These are phyloP conservation scores for Apodospora peruviana DNA, from an alignment of 495 filamentous ascomycete species.

Conservation along the genomic window DNA sequence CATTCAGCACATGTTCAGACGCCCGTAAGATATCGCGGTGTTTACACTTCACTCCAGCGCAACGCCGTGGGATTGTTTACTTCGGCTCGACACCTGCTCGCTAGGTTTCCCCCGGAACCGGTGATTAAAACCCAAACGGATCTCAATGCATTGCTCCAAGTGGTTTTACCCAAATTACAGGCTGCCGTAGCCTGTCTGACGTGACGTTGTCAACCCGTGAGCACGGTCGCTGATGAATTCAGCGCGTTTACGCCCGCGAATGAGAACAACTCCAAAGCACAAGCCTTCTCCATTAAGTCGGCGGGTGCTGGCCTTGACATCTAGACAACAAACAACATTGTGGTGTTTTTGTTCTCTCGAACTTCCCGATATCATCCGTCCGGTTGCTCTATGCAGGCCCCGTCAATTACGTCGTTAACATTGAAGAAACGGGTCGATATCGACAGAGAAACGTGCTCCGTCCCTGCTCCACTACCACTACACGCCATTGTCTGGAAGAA, in stretches of 20 bases:
- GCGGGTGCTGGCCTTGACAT: not conserved
- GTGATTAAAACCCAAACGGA: slow-evolving; percentile 11
- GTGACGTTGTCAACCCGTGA: slow-evolving; percentile 14
- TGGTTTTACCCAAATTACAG: slow-evolving; percentile 22
- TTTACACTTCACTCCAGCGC: not conserved
- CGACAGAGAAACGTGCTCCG: too few relatives aligned
- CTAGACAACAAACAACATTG: not conserved
- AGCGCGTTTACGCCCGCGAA: slow-evolving; percentile 4
- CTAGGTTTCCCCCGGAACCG: slow-evolving; percentile 2
- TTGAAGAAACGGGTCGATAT: too few relatives aligned
- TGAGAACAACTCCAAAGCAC: not conserved
- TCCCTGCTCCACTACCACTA: too few relatives aligned
- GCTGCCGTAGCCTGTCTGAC: slow-evolving; percentile 13
- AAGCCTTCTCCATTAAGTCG: not conserved
- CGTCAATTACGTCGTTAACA: too few relatives aligned
- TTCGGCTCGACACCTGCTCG: not conserved
- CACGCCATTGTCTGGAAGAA: too few relatives aligned
- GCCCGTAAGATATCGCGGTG: too few relatives aligned
- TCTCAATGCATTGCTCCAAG: slow-evolving; percentile 15
- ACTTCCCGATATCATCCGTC: not conserved
- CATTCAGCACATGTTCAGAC: too few relatives aligned
- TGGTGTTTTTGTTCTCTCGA: not conserved
- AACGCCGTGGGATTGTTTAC: slow-evolving; percentile 9
- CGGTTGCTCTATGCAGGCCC: too few relatives aligned
- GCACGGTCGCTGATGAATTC: slow-evolving; percentile 11